Evolutionary conservation across 2,329 filamentous ascomycete genomes (phyloP).

Genomic region (Aspergillus felis): DNA sequence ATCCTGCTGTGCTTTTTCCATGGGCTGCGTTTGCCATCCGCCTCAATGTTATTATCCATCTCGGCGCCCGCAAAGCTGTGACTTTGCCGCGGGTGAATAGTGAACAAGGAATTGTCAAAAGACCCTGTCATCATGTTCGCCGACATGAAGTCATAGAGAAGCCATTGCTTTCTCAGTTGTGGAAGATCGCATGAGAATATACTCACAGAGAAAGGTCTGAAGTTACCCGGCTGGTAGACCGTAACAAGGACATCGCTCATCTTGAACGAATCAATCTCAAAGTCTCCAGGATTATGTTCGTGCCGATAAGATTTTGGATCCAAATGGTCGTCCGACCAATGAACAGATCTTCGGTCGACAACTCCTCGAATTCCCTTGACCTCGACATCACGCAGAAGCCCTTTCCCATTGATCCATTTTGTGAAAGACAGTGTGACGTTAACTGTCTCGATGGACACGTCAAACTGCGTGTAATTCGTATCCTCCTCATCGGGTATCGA

Average conservation of each 20-base stretch:
- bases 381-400: constrained; percentile 84
- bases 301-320: constrained; percentile 87
- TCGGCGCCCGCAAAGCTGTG: constrained; percentile 71
- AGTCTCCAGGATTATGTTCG: constrained; percentile 84
- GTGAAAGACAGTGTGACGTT: constrained; percentile 95
- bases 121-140: constrained; percentile 96
- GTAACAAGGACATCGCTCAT: constrained; percentile 91
- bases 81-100: constrained; percentile 88
- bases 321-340: constrained; percentile 63
- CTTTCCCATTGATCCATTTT: constrained; percentile 99
- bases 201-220: constrained; percentile 92
- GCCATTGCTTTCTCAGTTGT: constrained; percentile 87
- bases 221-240: constrained; percentile 81
- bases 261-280: constrained; percentile 95
- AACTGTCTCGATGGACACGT: constrained; percentile 88
- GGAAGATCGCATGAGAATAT: constrained; percentile 95
- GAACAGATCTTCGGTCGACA: constrained; percentile 80
- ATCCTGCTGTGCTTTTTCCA: constrained; percentile 97
- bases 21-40: constrained; percentile 61
- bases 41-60: constrained; percentile 53
- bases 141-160: constrained; percentile 95
- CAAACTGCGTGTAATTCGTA: constrained; percentile 96
- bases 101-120: constrained; percentile 93
- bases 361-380: constrained; percentile 91
- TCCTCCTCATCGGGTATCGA: constrained; percentile 62